Percentiles rank a stretch among this genome's conserved stretches.
Conservation (phyloP, 768 basidiomycete species). For the Trametes gibbosa region DNA sequence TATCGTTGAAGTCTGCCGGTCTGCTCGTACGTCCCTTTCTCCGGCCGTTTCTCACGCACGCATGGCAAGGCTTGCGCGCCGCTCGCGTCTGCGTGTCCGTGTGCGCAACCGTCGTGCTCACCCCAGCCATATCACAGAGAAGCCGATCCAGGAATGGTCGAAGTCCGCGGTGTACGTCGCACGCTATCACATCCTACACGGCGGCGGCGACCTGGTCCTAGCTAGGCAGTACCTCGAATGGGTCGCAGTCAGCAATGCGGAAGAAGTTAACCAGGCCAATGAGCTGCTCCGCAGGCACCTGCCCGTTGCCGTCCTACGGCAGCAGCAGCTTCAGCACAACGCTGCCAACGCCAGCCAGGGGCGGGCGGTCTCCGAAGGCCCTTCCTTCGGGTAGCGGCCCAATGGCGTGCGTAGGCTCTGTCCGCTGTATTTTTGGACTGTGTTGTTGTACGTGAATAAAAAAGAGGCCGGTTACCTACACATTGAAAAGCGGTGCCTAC, state of each 20-base stretch:
- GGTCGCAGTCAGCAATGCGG: conserved; percentile 76
- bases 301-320: conserved; percentile 34
- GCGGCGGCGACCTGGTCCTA: conserved; percentile 63
- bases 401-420: neutral
- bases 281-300: conserved; percentile 58
- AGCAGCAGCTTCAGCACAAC: conserved; percentile 2
- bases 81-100: neutral
- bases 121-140: conserved; percentile 38
- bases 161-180: conserved; percentile 85
- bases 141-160: conserved; percentile 74
- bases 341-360: neutral
- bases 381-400: neutral
- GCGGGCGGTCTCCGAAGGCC: conserved; percentile 5
- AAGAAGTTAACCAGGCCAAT: conserved; percentile 72
- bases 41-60: neutral
- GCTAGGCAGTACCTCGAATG: conserved; percentile 72
- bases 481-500: neutral
- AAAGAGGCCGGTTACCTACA: neutral
- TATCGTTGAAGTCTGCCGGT: conserved; percentile 69
- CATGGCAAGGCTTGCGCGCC: neutral
- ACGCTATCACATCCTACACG: conserved; percentile 64
- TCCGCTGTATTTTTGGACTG: neutral
- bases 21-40: conserved; percentile 38
- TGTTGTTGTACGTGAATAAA: neutral
- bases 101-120: neutral